Evolutionary conservation across 2,329 filamentous ascomycete species (phyloP).

Genomic region (Didymella lethalis): DNA sequence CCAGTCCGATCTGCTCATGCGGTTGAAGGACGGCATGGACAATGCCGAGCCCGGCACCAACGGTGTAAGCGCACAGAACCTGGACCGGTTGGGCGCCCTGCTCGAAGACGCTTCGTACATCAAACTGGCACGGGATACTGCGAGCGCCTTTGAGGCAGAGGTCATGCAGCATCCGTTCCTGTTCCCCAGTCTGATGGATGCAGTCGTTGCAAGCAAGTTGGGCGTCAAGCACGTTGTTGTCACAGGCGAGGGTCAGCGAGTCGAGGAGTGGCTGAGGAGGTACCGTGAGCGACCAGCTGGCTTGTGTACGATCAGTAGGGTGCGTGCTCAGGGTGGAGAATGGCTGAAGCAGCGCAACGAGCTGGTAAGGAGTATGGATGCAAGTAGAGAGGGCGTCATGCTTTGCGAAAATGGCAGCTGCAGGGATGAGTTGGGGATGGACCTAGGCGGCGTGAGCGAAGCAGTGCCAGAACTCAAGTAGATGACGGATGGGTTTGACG

Average conservation of each 20-base stretch:
- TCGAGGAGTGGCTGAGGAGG: constrained; percentile 53
- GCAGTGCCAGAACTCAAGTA: constrained; percentile 25
- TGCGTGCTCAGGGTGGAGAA: constrained; percentile 45
- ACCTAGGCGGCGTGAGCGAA: constrained; percentile 40
- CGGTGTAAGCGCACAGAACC: constrained; percentile 82
- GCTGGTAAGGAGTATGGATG: constrained; percentile 55
- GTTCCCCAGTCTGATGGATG: constrained; percentile 80
- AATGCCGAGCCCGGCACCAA: constrained; percentile 90
- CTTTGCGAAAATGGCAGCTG: constrained; percentile 53
- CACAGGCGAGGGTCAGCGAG: constrained; percentile 56
- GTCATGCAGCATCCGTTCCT: constrained; percentile 92
- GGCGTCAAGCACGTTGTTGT: constrained; percentile 70
- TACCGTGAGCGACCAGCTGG: constrained; percentile 51
- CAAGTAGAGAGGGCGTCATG: constrained; percentile 47
- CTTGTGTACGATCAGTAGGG: constrained; percentile 45
- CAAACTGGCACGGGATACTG: constrained; percentile 73
- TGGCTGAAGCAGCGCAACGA: constrained; percentile 63
- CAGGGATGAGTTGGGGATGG: constrained; percentile 51
- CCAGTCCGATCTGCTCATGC: constrained; percentile 76
- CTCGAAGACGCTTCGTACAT: constrained; percentile 72
- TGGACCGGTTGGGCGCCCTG: constrained; percentile 79
- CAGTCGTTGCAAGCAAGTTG: constrained; percentile 76
- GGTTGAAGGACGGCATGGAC: constrained; percentile 95
- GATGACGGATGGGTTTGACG: background rate
- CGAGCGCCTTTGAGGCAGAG: constrained; percentile 88